Percentiles rank a stretch among this genome's conserved stretches.
phyloP scores from a whole-genome alignment of 306 rosid genomes.

The Potentilla sterilis region DNA sequence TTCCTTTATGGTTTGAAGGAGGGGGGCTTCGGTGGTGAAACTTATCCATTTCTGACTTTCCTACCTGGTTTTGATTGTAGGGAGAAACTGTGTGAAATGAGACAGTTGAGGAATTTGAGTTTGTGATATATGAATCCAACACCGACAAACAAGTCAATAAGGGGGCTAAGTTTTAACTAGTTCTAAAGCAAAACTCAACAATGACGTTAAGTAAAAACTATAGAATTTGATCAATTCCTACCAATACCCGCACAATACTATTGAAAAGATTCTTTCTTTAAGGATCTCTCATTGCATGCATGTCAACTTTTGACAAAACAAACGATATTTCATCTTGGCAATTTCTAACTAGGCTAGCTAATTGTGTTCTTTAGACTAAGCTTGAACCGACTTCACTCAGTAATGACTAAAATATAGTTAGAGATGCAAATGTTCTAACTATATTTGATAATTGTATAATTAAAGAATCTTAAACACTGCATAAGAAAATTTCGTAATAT shows the following conservation, averaged over 20 bases:
- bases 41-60: slow-evolving; percentile 13
- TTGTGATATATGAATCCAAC: neutral
- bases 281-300: neutral
- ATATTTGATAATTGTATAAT: no score
- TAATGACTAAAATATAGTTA: neutral
- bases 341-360: neutral
- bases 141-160: neutral
- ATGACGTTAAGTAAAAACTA: neutral
- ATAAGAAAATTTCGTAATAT: no score
- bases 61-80: neutral
- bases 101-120: neutral
- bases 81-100: neutral
- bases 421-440: neutral
- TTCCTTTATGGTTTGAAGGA: neutral
- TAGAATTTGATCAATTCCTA: neutral
- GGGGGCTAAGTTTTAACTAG: neutral
- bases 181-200: neutral
- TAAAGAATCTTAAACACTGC: neutral
- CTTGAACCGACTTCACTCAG: neutral
- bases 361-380: neutral
- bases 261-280: neutral
- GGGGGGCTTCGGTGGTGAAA: neutral
- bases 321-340: neutral
- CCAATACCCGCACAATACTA: neutral
- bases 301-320: neutral